Evolutionary conservation across 2,329 filamentous ascomycete species (phyloP).

Genomic region (Neodidymelliopsis sp.): DNA sequence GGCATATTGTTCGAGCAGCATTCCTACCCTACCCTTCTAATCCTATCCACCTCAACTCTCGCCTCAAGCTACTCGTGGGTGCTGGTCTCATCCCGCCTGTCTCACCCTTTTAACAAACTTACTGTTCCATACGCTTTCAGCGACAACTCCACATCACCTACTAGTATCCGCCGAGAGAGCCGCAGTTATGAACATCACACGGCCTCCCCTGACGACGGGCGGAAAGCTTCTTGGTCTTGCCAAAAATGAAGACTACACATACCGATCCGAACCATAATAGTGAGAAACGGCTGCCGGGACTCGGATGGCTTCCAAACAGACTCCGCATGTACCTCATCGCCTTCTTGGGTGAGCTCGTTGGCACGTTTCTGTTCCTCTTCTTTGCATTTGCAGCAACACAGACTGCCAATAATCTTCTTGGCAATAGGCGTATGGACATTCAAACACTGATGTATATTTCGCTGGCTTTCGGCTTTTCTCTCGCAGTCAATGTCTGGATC

Average conservation of each 20-base stretch:
- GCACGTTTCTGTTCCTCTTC: conserved; percentile 52
- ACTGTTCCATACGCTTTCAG: conserved; percentile 36
- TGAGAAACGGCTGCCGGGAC: conserved; percentile 50
- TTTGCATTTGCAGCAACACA: conserved; percentile 51
- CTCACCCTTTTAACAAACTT: conserved; percentile 27
- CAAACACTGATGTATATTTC: conserved; percentile 46
- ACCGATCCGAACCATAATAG: conserved; percentile 42
- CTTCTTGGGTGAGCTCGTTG: conserved; percentile 53
- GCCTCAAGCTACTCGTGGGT: conserved; percentile 4
- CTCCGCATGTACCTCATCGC: conserved; percentile 54
- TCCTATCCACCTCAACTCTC: conserved; percentile 18
- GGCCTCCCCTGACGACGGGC: conserved; percentile 32
- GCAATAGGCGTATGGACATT: conserved; percentile 32
- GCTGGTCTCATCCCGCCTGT: conserved; percentile 15
- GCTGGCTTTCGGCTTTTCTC: conserved; percentile 47
- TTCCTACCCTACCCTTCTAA: conserved; percentile 12
- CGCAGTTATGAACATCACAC: conserved; percentile 49
- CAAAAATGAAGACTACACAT: conserved; percentile 48
- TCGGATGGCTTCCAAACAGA: conserved; percentile 55
- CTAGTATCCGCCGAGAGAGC: conserved; percentile 14
- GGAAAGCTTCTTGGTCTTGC: conserved; percentile 47
- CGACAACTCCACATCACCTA: conserved; percentile 19
- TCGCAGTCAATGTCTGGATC: conserved; percentile 51
- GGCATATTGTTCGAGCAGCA: not conserved
- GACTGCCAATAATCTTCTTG: conserved; percentile 47